Conservation (phyloP, 345 rosid genomes). For the Boechera divaricarpa region DNA sequence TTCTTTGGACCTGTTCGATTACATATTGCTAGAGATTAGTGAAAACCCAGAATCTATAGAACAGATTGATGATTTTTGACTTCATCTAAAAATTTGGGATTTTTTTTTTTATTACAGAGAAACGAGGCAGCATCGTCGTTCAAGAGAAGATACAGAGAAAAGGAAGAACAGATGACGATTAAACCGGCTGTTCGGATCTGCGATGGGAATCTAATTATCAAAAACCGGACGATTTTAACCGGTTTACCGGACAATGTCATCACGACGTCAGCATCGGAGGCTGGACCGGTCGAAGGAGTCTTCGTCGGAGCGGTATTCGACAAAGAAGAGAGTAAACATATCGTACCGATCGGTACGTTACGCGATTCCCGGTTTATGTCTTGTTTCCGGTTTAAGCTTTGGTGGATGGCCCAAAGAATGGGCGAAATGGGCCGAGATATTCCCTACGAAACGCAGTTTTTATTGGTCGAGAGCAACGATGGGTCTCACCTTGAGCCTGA, state of each 20-base stretch:
- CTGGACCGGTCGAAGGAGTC: slow-evolving; percentile 78
- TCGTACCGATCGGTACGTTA: slow-evolving; percentile 67
- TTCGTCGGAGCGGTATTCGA: slow-evolving; percentile 78
- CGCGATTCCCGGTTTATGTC: slow-evolving; percentile 88
- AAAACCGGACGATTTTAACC: slow-evolving; percentile 60
- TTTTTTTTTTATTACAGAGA: slow-evolving; percentile 48
- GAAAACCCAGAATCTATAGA: not conserved
- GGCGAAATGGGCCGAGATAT: slow-evolving; percentile 76
- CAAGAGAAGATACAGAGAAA: slow-evolving; percentile 42
- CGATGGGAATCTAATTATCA: slow-evolving; percentile 67
- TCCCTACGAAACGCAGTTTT: slow-evolving; percentile 87
- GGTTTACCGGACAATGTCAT: slow-evolving; percentile 83
- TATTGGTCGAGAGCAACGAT: slow-evolving; percentile 69
- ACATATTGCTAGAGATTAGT: not conserved
- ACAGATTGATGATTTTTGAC: not conserved
- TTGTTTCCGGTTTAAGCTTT: slow-evolving; percentile 88
- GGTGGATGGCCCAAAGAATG: slow-evolving; percentile 99
- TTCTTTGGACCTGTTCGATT: not conserved
- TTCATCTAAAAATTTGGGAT: not conserved
- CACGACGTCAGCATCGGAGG: slow-evolving; percentile 61
- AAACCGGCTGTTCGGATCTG: slow-evolving; percentile 78
- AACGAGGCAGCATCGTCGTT: slow-evolving; percentile 37
- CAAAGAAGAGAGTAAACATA: slow-evolving; percentile 65
- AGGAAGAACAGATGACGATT: slow-evolving; percentile 67
- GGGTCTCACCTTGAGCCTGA: slow-evolving; percentile 78